Evolutionary conservation across 169 alveolate species (phyloP).

Genomic region (Cryptosporidium xiaoi): DNA sequence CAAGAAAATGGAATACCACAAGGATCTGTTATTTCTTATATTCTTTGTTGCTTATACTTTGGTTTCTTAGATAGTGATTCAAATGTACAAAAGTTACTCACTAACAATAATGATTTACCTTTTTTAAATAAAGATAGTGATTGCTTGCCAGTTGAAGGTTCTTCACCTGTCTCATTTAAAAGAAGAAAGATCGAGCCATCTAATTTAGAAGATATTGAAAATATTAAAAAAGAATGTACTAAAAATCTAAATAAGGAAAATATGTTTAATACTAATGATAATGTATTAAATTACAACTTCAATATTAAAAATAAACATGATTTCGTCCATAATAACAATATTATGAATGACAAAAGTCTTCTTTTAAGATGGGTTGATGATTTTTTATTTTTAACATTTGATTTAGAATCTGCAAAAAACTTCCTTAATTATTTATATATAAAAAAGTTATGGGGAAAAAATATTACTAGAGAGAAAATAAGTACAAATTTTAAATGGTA

Average conservation of each 20-base stretch:
- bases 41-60: conserved; percentile 52
- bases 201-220: background rate
- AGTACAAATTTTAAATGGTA: conserved; percentile 41
- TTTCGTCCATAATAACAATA: background rate
- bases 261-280: background rate
- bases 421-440: conserved; percentile 25
- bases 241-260: background rate
- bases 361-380: conserved; percentile 73
- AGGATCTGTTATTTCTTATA: conserved; percentile 57
- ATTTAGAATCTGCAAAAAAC: conserved; percentile 16
- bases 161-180: background rate
- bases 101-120: background rate
- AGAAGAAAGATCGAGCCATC: background rate
- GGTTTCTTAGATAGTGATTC: conserved; percentile 25
- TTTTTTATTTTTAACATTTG: conserved; percentile 37
- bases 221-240: background rate
- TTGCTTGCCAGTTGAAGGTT: background rate
- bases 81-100: background rate
- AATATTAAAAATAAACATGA: background rate
- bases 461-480: conserved; percentile 43
- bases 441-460: conserved; percentile 52
- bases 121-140: background rate
- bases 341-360: conserved; percentile 10
- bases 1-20: conserved; percentile 65
- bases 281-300: background rate